Evolutionary conservation across 2,329 filamentous ascomycete genomes (phyloP).

Genomic region (Arthrobotrys megalospora): DNA sequence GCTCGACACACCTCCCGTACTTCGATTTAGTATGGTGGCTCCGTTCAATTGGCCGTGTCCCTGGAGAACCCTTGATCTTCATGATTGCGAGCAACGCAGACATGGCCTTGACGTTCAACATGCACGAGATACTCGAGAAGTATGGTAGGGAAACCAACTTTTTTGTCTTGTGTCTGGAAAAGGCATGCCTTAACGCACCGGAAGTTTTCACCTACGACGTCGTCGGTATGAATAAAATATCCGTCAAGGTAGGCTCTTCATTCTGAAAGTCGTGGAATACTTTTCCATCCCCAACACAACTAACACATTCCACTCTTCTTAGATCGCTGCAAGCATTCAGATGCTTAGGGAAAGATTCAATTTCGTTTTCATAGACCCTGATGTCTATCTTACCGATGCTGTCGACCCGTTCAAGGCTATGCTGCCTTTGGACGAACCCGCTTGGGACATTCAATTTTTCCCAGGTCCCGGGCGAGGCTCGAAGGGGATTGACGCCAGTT

Average conservation of each 20-base stretch:
- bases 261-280: background rate
- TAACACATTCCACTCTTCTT: background rate
- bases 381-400: slow-evolving; percentile 55
- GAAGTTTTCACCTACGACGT: slow-evolving; percentile 56
- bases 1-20: slow-evolving; percentile 51
- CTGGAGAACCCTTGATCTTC: slow-evolving; percentile 47
- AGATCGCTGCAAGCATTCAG: slow-evolving; percentile 58
- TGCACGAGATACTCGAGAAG: slow-evolving; percentile 52
- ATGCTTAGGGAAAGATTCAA: slow-evolving; percentile 49
- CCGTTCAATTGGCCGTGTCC: slow-evolving; percentile 44
- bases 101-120: slow-evolving; percentile 59
- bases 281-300: slow-evolving; percentile 39
- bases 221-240: slow-evolving; percentile 50
- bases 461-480: slow-evolving; percentile 27
- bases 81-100: slow-evolving; percentile 50
- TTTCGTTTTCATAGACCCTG: slow-evolving; percentile 56
- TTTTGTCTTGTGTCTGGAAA: slow-evolving; percentile 50
- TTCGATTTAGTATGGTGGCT: slow-evolving; percentile 60
- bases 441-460: slow-evolving; percentile 57
- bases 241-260: slow-evolving; percentile 47
- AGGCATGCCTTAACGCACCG: slow-evolving; percentile 54
- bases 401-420: slow-evolving; percentile 38
- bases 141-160: slow-evolving; percentile 40
- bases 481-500: slow-evolving; percentile 52
- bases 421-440: slow-evolving; percentile 22